Evolutionary conservation across 371 early-diverging fungal genomes (phyloP).

Genomic region (Funneliformis caledonium): DNA sequence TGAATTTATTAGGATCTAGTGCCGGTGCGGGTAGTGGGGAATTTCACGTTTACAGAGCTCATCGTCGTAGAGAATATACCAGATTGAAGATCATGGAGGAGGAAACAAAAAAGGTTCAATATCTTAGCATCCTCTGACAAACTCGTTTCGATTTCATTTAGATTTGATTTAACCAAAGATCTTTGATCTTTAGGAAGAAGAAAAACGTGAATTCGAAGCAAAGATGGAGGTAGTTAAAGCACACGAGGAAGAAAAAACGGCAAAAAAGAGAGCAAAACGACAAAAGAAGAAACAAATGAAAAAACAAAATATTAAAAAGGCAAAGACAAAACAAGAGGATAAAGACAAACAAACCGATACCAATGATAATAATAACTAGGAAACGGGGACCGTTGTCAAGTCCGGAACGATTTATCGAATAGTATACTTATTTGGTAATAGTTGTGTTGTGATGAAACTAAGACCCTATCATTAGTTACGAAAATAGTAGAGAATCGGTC

Average conservation of each 20-base stretch:
- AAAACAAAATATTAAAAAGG: constrained; percentile 39
- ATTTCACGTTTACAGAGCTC: constrained; percentile 92
- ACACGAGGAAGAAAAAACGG: constrained; percentile 80
- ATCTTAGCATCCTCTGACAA: not conserved
- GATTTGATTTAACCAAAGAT: not conserved
- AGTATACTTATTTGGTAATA: too few species aligned
- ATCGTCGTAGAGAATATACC: constrained; percentile 86
- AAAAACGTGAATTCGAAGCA: constrained; percentile 59
- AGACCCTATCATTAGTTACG: too few species aligned
- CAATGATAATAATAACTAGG: constrained; percentile 30
- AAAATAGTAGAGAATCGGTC: too few species aligned
- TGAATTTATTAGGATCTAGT: constrained; percentile 70
- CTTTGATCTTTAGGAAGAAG: constrained; percentile 47
- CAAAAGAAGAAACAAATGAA: constrained; percentile 66
- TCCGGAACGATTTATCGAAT: too few species aligned
- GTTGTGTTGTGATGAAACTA: too few species aligned
- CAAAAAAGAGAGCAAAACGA: constrained; percentile 85
- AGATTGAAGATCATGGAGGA: constrained; percentile 80
- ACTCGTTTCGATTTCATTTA: not conserved
- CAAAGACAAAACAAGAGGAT: constrained; percentile 28
- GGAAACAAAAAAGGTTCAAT: constrained; percentile 69
- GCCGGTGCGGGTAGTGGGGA: constrained; percentile 97
- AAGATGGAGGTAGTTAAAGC: constrained; percentile 61
- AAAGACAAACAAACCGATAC: constrained; percentile 25
- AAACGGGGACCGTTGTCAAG: too few species aligned